Evolutionary conservation across 352 stramenopile species (phyloP).

Genomic region (Globisporangium rhizosaccharum): DNA sequence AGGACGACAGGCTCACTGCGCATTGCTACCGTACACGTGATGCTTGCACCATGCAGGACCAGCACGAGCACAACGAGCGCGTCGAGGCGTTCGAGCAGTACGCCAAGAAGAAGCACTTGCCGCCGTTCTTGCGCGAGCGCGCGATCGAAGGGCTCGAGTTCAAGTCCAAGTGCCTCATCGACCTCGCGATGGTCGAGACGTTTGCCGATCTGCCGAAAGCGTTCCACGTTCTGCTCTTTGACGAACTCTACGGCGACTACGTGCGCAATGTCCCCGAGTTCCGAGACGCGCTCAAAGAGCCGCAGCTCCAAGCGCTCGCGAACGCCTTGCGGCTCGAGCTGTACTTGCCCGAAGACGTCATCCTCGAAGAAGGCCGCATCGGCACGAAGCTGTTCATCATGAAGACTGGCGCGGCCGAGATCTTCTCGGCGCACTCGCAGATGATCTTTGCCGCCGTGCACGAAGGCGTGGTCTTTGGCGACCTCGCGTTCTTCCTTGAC

Average conservation of each 20-base stretch:
- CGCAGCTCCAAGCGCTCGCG: conserved; percentile 16
- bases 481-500: conserved; percentile 20
- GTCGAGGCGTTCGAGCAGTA: conserved; percentile 26
- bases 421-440: conserved; percentile 13
- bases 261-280: conserved; percentile 17
- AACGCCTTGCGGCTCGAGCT: conserved; percentile 18
- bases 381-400: conserved; percentile 18
- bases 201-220: conserved; percentile 15
- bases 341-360: conserved; percentile 20
- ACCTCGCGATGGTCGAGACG: conserved; percentile 11
- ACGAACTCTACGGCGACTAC: conserved; percentile 19
- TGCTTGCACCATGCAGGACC: conserved; percentile 1
- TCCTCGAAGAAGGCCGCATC: conserved; percentile 17
- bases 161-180: conserved; percentile 17
- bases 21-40: not conserved
- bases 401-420: conserved; percentile 14
- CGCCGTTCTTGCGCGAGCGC: conserved; percentile 15
- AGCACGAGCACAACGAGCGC: conserved; percentile 17
- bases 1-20: not conserved
- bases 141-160: conserved; percentile 18
- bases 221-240: conserved; percentile 16
- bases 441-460: conserved; percentile 18
- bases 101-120: conserved; percentile 17
- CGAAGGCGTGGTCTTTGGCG: conserved; percentile 18
- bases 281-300: conserved; percentile 3